Evolutionary conservation across 2,329 filamentous ascomycete genomes (phyloP).

Genomic region (Cryphonectria radicalis): DNA sequence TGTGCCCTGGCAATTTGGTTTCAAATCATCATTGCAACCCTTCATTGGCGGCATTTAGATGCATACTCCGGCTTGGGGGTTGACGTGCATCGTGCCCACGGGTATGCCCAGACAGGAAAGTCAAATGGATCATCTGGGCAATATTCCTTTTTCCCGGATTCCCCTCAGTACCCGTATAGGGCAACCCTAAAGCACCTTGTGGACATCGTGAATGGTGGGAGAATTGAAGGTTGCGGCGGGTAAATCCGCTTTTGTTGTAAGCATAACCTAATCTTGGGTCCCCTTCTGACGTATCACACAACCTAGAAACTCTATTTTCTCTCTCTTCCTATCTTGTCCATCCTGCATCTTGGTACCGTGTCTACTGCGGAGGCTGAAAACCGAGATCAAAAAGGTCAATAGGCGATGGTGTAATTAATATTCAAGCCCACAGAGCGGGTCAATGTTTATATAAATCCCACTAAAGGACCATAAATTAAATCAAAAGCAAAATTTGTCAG

Average conservation of each 20-base stretch:
- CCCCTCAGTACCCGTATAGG: neutral
- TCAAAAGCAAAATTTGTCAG: neutral
- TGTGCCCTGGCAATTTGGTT: neutral
- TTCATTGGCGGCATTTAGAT: constrained; percentile 6
- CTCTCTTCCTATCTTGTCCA: neutral
- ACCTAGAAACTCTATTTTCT: neutral
- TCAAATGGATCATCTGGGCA: neutral
- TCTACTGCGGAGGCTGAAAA: neutral
- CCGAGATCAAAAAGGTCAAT: neutral
- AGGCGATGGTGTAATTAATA: neutral
- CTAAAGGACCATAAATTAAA: neutral
- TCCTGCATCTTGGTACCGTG: too few species aligned
- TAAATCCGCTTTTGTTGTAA: neutral
- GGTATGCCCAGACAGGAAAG: neutral
- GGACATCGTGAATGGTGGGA: constrained; percentile 8
- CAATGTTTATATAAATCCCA: neutral
- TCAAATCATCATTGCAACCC: neutral
- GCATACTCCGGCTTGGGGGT: neutral
- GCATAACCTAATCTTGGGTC: neutral
- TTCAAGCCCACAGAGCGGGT: neutral
- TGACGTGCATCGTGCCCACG: neutral
- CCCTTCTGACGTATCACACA: neutral
- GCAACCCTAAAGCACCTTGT: neutral
- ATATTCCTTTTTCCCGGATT: neutral
- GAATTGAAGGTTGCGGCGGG: neutral